These are phyloP conservation scores for Microcos paniculata DNA, from an alignment of 345 rosid genomes.

Conservation along the genomic window DNA sequence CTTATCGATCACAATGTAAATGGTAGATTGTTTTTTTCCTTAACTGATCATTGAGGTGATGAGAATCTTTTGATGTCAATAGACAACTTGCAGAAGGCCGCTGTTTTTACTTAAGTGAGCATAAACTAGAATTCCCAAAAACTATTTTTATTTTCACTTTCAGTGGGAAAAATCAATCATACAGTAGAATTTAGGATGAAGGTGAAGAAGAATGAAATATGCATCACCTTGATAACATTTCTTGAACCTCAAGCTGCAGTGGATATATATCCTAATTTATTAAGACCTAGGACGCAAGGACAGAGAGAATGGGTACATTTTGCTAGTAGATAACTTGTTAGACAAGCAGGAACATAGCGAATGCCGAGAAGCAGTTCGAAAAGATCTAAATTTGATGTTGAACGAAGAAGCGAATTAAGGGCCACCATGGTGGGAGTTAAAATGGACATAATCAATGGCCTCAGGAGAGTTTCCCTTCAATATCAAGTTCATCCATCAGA, in stretches of 20 bases:
- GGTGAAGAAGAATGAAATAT: constrained; percentile 4
- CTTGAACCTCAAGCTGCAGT: background rate
- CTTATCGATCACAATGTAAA: background rate
- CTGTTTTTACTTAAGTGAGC: background rate
- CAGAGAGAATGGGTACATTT: background rate
- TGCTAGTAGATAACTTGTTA: constrained; percentile 3
- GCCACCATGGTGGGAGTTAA: background rate
- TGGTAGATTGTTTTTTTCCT: background rate
- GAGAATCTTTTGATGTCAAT: background rate
- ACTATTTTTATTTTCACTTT: background rate
- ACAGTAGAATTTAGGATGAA: background rate
- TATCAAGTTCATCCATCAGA: constrained; percentile 61
- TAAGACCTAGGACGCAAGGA: background rate
- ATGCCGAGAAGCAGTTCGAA: background rate
- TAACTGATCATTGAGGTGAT: background rate
- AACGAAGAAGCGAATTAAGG: background rate
- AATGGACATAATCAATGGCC: background rate
- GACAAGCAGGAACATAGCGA: constrained; percentile 5
- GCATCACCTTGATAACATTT: background rate
- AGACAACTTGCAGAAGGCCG: background rate
- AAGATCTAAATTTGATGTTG: background rate
- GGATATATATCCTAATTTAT: constrained; percentile 3
- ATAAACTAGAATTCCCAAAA: background rate
- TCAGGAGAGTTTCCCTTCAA: constrained; percentile 38
- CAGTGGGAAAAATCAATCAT: background rate